Evolutionary conservation across 257 asterid genomes (phyloP), one percentile per base, ranked within the genome.

Genomic region (Gynochthodes officinalis): DNA sequence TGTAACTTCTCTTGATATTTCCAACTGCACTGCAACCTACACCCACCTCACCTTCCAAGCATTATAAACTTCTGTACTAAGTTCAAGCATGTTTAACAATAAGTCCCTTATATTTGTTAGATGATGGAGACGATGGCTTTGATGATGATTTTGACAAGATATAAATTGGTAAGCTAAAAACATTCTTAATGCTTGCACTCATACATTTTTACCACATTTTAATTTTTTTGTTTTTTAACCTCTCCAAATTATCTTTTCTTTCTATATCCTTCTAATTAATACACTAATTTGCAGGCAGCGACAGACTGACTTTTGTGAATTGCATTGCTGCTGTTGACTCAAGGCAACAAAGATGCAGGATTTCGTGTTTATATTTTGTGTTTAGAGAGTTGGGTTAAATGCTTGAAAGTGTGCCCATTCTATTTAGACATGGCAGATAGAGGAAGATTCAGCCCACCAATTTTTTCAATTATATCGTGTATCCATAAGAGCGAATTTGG

Each of bases 131-230:
- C 61, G 80, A 84, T 71, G 95, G 78, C 70, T 84, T 89, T 65
- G 94, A 90, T 39, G 97, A 86, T 75, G 98, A 93, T 82, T 90
- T 90, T 84, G 92, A 89, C 85, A 87, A 83, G 88, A 74, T 89
- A 75, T 89, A 86, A 85, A 73, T 44, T 64, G 85, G 97, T 90
- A 76, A 84, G 88, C 70, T 67, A 15, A 59, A 43, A 52, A 33
- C 3, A 21, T 68, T 30, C 67, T 53, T 61, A 18, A 40, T 33
- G 46, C 46, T 58, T 0, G 7, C 68, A 48, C 27, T 73, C 25
- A 14, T 62, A 40, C 52, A 52, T 0, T 53, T 0, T 1, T 53
- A 2, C 39, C 64, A n/a, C n/a, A 15, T 63, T 33, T 7, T 3
- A 4, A 58, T 23, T 48, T 70, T 39, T 12, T 59, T 44, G 3